Percentiles rank a stretch among this genome's conserved stretches.
phyloP scores from a whole-genome alignment of 83 land plant species.

The Picea engelmannii region DNA sequence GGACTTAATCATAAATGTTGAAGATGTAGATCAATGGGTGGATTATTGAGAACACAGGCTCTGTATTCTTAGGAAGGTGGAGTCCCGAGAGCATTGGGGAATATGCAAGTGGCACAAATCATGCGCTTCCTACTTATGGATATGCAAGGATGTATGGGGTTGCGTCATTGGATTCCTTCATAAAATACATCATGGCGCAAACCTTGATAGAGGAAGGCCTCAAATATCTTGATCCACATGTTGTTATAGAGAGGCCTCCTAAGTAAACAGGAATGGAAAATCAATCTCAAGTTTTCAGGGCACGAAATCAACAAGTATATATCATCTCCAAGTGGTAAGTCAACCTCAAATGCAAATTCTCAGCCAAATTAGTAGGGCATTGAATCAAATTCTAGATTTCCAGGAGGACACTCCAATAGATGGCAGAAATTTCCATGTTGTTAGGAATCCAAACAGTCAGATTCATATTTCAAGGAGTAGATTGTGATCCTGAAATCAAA shows the following conservation, averaged over 20 bases:
- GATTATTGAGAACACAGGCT: constrained; percentile 66
- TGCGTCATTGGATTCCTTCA: constrained; percentile 87
- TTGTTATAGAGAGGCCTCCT: constrained; percentile 32
- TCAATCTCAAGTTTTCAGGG: too few relatives aligned
- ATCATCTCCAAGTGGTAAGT: too few relatives aligned
- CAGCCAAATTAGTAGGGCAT: too few relatives aligned
- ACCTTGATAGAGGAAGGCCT: constrained; percentile 38
- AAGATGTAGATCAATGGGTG: constrained; percentile 87
- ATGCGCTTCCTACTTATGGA: constrained; percentile 99
- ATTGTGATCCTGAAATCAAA: too few relatives aligned
- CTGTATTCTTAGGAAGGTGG: constrained; percentile 63
- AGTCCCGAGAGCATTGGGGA: constrained; percentile 99
- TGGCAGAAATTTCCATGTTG: too few relatives aligned
- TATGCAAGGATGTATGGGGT: constrained; percentile 98
- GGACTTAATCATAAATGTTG: too few relatives aligned
- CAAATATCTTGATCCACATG: constrained; percentile 79
- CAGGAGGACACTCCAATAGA: too few relatives aligned
- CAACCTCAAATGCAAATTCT: too few relatives aligned
- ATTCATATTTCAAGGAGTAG: too few relatives aligned
- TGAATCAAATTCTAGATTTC: too few relatives aligned
- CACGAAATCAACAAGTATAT: too few relatives aligned
- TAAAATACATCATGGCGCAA: constrained; percentile 90
- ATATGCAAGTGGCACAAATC: constrained; percentile 99
- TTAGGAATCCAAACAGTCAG: too few relatives aligned
- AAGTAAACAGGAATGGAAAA: not conserved